phyloP scores from a whole-genome alignment of 768 basidiomycete genomes.

The Russula emetica region DNA sequence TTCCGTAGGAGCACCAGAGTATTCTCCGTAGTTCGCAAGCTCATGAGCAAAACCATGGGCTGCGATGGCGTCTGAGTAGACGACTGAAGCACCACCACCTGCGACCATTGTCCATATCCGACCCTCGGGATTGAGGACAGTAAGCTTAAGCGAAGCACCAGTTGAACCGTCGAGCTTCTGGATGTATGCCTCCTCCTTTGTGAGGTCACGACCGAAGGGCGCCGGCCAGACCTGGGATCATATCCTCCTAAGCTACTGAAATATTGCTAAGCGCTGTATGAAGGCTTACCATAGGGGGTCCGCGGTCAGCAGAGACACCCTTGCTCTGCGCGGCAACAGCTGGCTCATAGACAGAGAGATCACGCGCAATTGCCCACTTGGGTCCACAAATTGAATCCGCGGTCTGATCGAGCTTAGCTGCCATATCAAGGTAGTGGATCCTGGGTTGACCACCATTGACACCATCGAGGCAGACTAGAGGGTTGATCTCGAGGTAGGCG shows the following conservation, averaged over 20 bases:
- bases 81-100: conserved; percentile 82
- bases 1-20: conserved; percentile 96
- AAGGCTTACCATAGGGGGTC: conserved; percentile 82
- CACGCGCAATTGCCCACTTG: conserved; percentile 98
- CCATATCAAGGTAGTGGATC: conserved; percentile 98
- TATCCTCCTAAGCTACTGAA: neutral
- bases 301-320: conserved; percentile 78
- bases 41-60: conserved; percentile 96
- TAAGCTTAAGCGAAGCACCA: conserved; percentile 96
- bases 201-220: conserved; percentile 94
- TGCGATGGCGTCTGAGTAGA: conserved; percentile 72
- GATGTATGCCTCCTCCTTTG: conserved; percentile 99
- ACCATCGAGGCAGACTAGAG: conserved; percentile 88
- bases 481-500: conserved; percentile 99
- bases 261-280: neutral
- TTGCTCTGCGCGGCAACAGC: conserved; percentile 44
- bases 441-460: conserved; percentile 63
- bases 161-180: conserved; percentile 97
- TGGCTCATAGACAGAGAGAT: conserved; percentile 68
- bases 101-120: conserved; percentile 99
- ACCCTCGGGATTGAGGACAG: conserved; percentile 91
- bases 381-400: conserved; percentile 97
- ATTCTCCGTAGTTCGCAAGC: conserved; percentile 99
- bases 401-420: conserved; percentile 98
- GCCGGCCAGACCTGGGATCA: conserved; percentile 70